phyloP scores from a whole-genome alignment of 768 basidiomycete species.

The Amanita jacksonii region DNA sequence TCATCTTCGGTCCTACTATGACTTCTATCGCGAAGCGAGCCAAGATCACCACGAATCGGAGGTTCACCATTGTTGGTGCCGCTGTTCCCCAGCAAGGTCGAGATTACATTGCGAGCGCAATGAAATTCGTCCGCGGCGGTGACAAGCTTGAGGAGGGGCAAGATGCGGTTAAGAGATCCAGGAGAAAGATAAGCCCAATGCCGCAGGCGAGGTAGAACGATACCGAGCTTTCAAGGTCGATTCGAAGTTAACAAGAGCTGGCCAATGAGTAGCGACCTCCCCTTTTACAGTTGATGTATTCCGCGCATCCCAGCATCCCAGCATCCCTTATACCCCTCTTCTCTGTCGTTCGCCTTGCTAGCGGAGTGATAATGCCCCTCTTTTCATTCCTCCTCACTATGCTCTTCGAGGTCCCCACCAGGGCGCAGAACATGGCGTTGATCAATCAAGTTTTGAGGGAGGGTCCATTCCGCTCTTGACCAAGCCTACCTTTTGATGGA shows the following conservation, averaged over 20 bases:
- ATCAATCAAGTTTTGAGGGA: conserved; percentile 66
- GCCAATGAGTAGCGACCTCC: conserved; percentile 3
- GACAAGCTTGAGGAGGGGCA: conserved; percentile 36
- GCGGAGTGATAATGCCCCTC: conserved; percentile 81
- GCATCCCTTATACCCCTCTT: conserved; percentile 68
- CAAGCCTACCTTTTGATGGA: conserved; percentile 80
- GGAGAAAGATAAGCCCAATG: background rate
- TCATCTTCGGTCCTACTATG: conserved; percentile 22
- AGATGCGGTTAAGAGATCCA: conserved; percentile 29
- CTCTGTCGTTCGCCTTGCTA: conserved; percentile 53
- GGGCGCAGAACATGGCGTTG: conserved; percentile 47
- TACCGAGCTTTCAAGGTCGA: conserved; percentile 19
- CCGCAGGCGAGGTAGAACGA: conserved; percentile 18
- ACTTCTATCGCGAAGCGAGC: conserved; percentile 19
- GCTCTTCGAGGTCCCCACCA: conserved; percentile 65
- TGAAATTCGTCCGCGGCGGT: conserved; percentile 14
- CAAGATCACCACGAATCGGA: conserved; percentile 23
- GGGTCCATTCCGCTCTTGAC: conserved; percentile 69
- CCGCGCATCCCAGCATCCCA: conserved; percentile 64
- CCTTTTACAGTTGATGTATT: conserved; percentile 40
- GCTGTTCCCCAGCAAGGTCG: background rate
- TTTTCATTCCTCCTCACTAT: conserved; percentile 87
- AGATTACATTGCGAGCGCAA: conserved; percentile 1
- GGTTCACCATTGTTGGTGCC: conserved; percentile 21
- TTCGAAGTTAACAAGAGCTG: background rate